phyloP scores from a whole-genome alignment of 2,329 filamentous ascomycete genomes.

The Tolypocladium nubicola region DNA sequence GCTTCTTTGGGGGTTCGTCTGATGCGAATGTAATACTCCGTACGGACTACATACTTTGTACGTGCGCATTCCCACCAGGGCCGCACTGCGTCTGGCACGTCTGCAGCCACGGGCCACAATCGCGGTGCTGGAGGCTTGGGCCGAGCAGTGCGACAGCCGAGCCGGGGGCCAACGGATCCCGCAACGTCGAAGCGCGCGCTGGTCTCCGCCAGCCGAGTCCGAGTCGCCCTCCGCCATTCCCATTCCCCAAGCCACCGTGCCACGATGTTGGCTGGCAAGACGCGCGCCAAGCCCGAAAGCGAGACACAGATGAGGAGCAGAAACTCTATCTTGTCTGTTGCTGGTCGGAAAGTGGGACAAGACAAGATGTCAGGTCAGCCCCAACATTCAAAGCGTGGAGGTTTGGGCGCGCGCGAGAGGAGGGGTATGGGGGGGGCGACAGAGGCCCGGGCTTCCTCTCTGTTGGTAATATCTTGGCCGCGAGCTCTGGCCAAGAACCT shows the following conservation, averaged over 20 bases:
- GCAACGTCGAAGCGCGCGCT: no score
- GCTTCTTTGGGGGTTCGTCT: neutral
- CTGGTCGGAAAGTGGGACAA: neutral
- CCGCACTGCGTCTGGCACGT: no score
- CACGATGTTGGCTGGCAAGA: neutral
- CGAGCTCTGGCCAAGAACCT: neutral
- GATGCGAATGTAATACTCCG: neutral
- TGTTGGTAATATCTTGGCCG: neutral
- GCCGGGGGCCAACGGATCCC: neutral
- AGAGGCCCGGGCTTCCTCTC: neutral
- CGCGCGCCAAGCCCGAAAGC: neutral
- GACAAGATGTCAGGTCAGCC: neutral
- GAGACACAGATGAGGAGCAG: neutral
- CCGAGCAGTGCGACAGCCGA: neutral
- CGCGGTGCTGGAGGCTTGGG: neutral
- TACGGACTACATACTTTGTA: no score
- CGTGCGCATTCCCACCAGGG: neutral
- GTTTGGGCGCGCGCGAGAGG: neutral
- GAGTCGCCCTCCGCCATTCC: neutral
- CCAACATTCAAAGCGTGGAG: neutral
- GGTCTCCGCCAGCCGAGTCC: no score
- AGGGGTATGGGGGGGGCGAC: neutral
- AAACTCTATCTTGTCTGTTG: neutral
- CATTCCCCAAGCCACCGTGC: neutral
- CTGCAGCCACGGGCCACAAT: neutral